Evolutionary conservation across 2,329 filamentous ascomycete species (phyloP), one percentile per base, ranked within the genome.

Genomic region (Phoma sp.): DNA sequence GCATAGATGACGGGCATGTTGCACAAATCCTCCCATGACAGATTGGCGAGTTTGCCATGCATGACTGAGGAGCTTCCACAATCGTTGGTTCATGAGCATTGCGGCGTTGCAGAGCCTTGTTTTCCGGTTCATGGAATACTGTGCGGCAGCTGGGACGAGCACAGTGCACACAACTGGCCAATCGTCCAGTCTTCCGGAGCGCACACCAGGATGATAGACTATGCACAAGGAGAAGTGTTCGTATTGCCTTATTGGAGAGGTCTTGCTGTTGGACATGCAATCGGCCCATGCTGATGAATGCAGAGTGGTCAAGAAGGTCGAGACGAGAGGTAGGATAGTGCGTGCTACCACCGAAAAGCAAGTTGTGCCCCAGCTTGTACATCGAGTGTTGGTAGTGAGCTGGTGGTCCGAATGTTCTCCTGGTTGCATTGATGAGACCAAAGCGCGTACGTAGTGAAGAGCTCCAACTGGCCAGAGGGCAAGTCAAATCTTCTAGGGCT

Each of bases 381-480:
- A 53, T 45, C 39, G 44, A 43, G 36, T 38, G 49, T 60, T 50
- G 39, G 47, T 44, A 44, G 55, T 33, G 15, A 38, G 44, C 31
- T 25, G 6, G 33, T 19, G 49, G n/a, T 21, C 36, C 39, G 32
- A 38, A 37, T 9, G 31, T 29, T 48, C 19, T 29, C 9, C n/a
- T 33, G 13, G 15, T 4, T 10, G 35, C 38, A 21, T 43, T 25
- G 19, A 19, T 29, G 15, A 35, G 41, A 17, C n/a, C 27, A 58
- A 66, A 64, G 63, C 62, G 62, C 62, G 63, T 63, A 58, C 62
- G 57, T 55, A 51, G 17, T 53, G 43, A 27, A 45, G 40, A 45
- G 38, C 49, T 40, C 45, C 57, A 40, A 53, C 41, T 60, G 54
- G 56, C 49, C 24, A 36, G 24, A 46, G 53, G 41, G 31, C 35